phyloP scores from a whole-genome alignment of 352 stramenopile species.

The Phytophthora sansomeana region DNA sequence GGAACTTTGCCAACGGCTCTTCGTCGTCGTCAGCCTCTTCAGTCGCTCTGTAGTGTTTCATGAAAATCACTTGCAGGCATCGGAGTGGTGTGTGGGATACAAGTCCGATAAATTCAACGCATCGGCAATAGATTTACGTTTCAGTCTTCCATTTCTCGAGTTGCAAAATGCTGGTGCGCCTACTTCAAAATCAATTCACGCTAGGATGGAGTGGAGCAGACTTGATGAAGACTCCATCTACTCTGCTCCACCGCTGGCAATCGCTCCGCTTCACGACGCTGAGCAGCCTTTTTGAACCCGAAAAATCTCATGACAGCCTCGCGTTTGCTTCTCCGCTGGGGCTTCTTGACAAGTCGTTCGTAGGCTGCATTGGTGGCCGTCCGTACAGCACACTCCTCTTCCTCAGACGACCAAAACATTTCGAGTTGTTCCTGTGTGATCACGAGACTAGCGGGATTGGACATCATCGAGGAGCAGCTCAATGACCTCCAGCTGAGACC shows the following conservation, averaged over 20 bases:
- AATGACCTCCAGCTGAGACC: conserved; percentile 25
- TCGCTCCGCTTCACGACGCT: conserved; percentile 14
- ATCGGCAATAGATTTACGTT: conserved; percentile 7
- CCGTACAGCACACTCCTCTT: conserved; percentile 27
- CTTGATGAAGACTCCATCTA: neutral
- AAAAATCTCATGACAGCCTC: conserved; percentile 37
- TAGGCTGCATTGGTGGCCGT: conserved; percentile 33
- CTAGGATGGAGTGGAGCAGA: no score
- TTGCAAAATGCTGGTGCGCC: neutral
- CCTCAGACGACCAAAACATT: conserved; percentile 29
- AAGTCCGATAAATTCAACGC: neutral
- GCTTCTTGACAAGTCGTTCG: conserved; percentile 39
- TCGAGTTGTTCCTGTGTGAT: conserved; percentile 30
- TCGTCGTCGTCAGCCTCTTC: conserved; percentile 39
- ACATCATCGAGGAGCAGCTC: conserved; percentile 32
- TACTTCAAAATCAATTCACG: no score
- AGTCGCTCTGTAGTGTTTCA: conserved; percentile 23
- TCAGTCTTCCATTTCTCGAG: neutral
- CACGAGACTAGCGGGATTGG: conserved; percentile 26
- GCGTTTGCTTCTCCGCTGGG: conserved; percentile 22
- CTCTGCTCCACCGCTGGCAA: conserved; percentile 22
- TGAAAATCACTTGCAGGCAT: neutral
- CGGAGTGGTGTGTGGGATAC: neutral
- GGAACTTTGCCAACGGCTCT: conserved; percentile 29
- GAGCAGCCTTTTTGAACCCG: conserved; percentile 19